Percentiles rank a stretch among this genome's conserved stretches.
Conservation (phyloP, 768 basidiomycete genomes). For the Leccinum variicolor region DNA sequence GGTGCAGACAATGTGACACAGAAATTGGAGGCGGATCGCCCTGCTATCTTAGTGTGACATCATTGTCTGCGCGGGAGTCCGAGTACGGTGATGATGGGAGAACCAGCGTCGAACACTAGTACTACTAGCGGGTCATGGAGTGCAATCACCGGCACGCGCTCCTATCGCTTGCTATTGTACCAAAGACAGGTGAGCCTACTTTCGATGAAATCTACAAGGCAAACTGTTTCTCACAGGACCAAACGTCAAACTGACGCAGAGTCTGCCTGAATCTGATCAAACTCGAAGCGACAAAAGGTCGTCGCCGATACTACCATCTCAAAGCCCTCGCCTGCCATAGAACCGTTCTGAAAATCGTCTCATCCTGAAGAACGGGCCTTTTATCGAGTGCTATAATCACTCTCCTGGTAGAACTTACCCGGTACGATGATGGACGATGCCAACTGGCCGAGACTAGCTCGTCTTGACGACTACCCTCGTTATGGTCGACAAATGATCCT, state of each 20-base stretch:
- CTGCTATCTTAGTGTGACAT: no score
- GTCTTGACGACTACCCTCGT: slow-evolving; percentile 71
- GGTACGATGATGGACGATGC: not conserved
- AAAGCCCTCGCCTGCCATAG: slow-evolving; percentile 15
- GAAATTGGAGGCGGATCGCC: no score
- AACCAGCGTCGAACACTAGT: not conserved
- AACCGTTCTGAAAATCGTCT: slow-evolving; percentile 4
- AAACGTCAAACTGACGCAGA: slow-evolving; percentile 39
- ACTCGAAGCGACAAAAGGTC: slow-evolving; percentile 40
- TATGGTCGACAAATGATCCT: slow-evolving; percentile 98
- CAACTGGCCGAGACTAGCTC: slow-evolving; percentile 29
- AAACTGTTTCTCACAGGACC: slow-evolving; percentile 8
- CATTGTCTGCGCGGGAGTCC: no score
- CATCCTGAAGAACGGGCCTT: no score
- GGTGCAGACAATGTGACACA: no score
- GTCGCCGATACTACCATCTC: slow-evolving; percentile 12
- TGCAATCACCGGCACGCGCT: slow-evolving; percentile 40
- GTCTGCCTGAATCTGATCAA: slow-evolving; percentile 25
- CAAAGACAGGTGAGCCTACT: slow-evolving; percentile 30
- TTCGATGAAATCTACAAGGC: not conserved
- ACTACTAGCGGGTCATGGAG: slow-evolving; percentile 25
- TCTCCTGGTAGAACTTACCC: no score
- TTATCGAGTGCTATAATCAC: no score
- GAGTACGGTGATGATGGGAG: no score
- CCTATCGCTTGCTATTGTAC: slow-evolving; percentile 45